Conservation (phyloP, 2,329 filamentous ascomycete genomes). For the Xylaria sp. region DNA sequence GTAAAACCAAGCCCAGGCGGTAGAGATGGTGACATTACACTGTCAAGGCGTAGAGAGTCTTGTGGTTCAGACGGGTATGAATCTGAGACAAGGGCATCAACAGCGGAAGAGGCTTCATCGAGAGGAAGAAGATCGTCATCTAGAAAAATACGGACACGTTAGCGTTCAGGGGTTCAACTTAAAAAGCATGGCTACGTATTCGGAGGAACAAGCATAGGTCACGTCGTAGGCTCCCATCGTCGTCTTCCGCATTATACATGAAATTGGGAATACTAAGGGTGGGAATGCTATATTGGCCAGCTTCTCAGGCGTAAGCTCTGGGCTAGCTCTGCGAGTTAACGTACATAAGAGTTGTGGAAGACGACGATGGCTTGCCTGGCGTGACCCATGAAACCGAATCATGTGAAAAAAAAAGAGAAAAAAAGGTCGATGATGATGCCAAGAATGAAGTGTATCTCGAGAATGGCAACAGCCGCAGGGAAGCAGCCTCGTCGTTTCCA, state of each 20-base stretch:
- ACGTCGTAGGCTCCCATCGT: constrained; percentile 70
- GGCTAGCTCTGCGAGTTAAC: constrained; percentile 66
- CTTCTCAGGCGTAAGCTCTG: constrained; percentile 51
- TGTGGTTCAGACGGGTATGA: constrained; percentile 49
- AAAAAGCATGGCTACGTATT: constrained; percentile 44
- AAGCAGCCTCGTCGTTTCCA: constrained; percentile 51
- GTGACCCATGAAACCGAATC: constrained; percentile 53
- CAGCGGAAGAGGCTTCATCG: constrained; percentile 70
- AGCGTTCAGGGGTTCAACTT: constrained; percentile 42
- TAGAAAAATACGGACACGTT: constrained; percentile 60
- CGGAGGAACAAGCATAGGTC: constrained; percentile 52
- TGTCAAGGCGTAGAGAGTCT: constrained; percentile 38
- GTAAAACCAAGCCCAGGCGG: constrained; percentile 60
- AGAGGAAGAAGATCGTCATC: constrained; percentile 72
- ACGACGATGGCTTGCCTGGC: constrained; percentile 77
- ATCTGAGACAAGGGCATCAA: constrained; percentile 76
- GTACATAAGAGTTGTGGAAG: constrained; percentile 74
- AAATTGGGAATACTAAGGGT: constrained; percentile 53
- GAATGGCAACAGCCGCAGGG: constrained; percentile 47
- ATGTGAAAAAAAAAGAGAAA: constrained; percentile 41
- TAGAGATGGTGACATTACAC: constrained; percentile 52
- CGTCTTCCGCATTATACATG: constrained; percentile 66
- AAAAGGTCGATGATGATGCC: constrained; percentile 43
- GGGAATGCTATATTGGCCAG: constrained; percentile 63
- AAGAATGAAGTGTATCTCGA: constrained; percentile 48